phyloP scores from a whole-genome alignment of 768 basidiomycete genomes.

The Strobilomyces echinocephalus region DNA sequence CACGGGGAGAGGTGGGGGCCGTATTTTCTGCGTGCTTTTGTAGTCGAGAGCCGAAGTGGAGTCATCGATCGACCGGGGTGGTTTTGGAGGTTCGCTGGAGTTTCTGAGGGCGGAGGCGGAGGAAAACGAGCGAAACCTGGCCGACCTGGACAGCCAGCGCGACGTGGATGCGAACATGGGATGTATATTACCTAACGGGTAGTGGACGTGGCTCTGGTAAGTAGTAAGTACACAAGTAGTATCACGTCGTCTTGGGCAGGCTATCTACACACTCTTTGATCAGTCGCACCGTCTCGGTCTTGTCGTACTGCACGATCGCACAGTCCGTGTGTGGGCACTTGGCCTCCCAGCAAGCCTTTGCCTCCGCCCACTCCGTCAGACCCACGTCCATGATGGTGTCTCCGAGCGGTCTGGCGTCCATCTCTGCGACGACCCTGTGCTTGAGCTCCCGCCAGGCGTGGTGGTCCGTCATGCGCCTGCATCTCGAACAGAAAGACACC shows the following conservation, averaged over 20 bases:
- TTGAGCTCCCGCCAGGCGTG: conserved; percentile 65
- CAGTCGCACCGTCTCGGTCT: conserved; percentile 47
- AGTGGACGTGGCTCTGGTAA: neutral
- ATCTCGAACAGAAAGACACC: conserved; percentile 40
- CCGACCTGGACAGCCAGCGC: conserved; percentile 16
- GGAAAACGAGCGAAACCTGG: conserved; percentile 22
- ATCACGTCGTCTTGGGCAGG: conserved; percentile 38
- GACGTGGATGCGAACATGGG: conserved; percentile 12
- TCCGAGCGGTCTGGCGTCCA: conserved; percentile 55
- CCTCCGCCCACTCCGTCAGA: conserved; percentile 51
- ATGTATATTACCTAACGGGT: conserved; percentile 12
- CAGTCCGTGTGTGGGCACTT: conserved; percentile 46
- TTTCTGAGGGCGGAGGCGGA: conserved; percentile 12
- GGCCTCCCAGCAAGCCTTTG: conserved; percentile 58
- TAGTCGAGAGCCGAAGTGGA: conserved; percentile 95
- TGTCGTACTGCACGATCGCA: conserved; percentile 51
- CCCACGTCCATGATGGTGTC: conserved; percentile 51
- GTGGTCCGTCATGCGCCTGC: conserved; percentile 47
- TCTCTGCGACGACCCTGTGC: conserved; percentile 49
- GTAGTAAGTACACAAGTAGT: neutral
- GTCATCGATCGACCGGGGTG: conserved; percentile 80
- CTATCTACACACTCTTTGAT: conserved; percentile 51
- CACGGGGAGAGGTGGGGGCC: conserved; percentile 81
- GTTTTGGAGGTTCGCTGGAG: conserved; percentile 49
- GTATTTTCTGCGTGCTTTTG: conserved; percentile 63